Evolutionary conservation across 345 rosid species (phyloP), one percentile per base, ranked within the genome.

Genomic region (Syzygium grande): DNA sequence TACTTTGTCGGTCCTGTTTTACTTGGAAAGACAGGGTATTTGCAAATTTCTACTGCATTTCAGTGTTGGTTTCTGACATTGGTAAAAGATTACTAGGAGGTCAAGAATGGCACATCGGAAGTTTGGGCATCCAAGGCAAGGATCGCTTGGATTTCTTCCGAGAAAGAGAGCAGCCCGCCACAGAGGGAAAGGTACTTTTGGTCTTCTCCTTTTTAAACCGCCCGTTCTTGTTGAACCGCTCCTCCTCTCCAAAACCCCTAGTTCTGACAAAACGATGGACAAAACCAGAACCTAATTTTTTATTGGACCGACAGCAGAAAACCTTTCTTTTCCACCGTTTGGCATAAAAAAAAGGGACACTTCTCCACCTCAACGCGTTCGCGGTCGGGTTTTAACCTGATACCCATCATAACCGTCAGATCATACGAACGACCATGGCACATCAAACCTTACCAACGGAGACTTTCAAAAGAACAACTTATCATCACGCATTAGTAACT

Each of bases 141-240:
- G 93, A 15, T 91, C 93, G 55, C 89, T 91, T 52, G 93, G 93
- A 58, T 91, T 91, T 56, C 92, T 91, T 58, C 93, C 86, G 12
- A 84, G 86, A 56, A 84, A 84, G 63, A 84, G 86, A 51, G 63
- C 86, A 17, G 15, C 86, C 46, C 86, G 65, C n/a, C 86, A 84
- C 86, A 54, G 86, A n/a, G 86, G 86, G 61, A 84, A 84, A 52
- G 86, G 86, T 84, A 29, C 49, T 22, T 19, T 84, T 8, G 53
- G 34, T 84, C 85, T 84, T 53, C 85, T 91, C 11, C 10, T 19
- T 6, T 46, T 59, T 61, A 65, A 30, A 34, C 79, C 4, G 19
- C 11, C 2, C 79, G 46, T 68, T 17, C 25, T 19, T 9, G 13
- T 2, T 4, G 25, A 30, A 30, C 23, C 4, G 3, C 19, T 63